These are phyloP conservation scores for Yamadazyma diddensiae DNA, from an alignment of 1,139 yeast genomes.

Conservation along the genomic window DNA sequence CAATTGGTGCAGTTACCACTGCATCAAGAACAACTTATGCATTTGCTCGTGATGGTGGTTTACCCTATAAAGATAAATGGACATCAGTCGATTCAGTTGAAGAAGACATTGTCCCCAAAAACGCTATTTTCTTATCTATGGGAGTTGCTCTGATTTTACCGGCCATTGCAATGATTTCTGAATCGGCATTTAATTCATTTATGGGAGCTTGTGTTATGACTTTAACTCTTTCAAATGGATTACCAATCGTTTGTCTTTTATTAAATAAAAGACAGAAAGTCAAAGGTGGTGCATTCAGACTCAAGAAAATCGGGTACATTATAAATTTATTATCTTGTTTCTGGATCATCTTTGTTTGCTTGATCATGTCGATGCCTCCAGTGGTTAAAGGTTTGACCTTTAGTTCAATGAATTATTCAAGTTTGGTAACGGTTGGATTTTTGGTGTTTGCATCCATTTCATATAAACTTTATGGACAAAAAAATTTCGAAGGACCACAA, in stretches of 20 bases:
- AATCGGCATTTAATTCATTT: constrained; percentile 79
- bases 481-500: constrained; percentile 62
- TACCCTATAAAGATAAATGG: constrained; percentile 69
- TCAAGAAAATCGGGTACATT: constrained; percentile 63
- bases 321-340: constrained; percentile 57
- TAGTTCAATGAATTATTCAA: constrained; percentile 71
- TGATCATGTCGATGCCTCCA: constrained; percentile 73
- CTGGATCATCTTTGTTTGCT: constrained; percentile 60
- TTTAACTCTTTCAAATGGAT: constrained; percentile 71
- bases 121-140: constrained; percentile 71
- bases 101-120: constrained; percentile 61
- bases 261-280: constrained; percentile 61
- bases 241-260: constrained; percentile 66
- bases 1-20: constrained; percentile 78
- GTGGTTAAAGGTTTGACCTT: constrained; percentile 58
- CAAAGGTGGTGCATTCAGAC: constrained; percentile 68
- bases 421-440: constrained; percentile 55
- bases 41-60: constrained; percentile 84
- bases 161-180: constrained; percentile 62
- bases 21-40: constrained; percentile 87
- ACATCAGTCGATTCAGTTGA: constrained; percentile 60
- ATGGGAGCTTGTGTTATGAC: constrained; percentile 85
- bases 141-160: constrained; percentile 61
- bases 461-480: constrained; percentile 58
- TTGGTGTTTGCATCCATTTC: constrained; percentile 46